Conservation (phyloP, 1,139 yeast genomes). For the Taphrina pruni region DNA sequence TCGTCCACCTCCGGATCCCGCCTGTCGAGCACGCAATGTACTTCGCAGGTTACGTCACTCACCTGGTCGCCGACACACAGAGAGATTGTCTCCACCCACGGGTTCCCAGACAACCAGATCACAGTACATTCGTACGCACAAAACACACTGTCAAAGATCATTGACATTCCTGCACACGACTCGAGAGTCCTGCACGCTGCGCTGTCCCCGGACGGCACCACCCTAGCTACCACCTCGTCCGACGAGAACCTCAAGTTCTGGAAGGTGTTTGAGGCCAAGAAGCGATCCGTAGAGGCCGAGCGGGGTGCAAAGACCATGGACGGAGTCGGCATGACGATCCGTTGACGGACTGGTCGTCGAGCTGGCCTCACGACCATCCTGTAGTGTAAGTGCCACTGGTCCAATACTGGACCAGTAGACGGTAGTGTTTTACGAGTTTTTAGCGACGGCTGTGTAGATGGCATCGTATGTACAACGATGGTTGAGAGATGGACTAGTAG, state of each 20-base stretch:
- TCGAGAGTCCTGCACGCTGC: constrained; percentile 84
- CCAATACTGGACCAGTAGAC: background rate
- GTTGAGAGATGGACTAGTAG: background rate
- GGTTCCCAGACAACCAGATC: constrained; percentile 86
- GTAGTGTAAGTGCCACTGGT: background rate
- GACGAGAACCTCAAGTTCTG: constrained; percentile 97
- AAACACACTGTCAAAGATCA: constrained; percentile 65
- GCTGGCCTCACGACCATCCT: constrained; percentile 10
- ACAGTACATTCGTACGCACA: constrained; percentile 81
- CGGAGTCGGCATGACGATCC: constrained; percentile 41
- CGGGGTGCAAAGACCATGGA: constrained; percentile 34
- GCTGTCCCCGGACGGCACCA: constrained; percentile 85
- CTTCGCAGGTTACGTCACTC: constrained; percentile 89
- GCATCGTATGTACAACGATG: background rate
- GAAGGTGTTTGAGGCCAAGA: constrained; percentile 74
- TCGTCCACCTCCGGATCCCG: constrained; percentile 89
- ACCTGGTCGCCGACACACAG: constrained; percentile 84
- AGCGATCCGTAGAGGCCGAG: constrained; percentile 39
- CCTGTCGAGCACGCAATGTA: constrained; percentile 85
- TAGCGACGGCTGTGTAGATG: constrained; percentile 5
- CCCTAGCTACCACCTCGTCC: constrained; percentile 92
- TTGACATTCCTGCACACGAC: constrained; percentile 90
- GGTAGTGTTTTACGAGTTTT: constrained; percentile 1
- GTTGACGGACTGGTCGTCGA: constrained; percentile 35
- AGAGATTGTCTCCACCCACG: constrained; percentile 93